phyloP scores from a whole-genome alignment of 345 rosid genomes.

The Noccaea bulbosa region DNA sequence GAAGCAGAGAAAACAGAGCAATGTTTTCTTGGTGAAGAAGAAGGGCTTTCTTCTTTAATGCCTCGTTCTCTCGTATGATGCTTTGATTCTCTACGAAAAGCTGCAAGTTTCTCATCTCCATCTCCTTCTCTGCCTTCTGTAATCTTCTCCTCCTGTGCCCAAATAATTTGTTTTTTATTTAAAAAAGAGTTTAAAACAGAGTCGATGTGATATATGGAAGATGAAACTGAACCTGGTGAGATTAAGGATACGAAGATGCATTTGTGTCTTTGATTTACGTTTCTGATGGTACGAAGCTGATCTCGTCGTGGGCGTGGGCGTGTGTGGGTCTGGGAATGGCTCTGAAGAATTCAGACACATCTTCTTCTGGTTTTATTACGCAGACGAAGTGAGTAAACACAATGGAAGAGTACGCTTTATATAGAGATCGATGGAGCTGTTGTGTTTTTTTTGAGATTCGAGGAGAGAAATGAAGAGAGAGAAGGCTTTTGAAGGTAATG shows the following conservation, averaged over 20 bases:
- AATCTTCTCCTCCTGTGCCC: slow-evolving; percentile 48
- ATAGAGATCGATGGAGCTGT: slow-evolving; percentile 8
- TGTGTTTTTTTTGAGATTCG: background rate
- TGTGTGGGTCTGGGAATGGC: slow-evolving; percentile 16
- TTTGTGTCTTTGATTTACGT: slow-evolving; percentile 23
- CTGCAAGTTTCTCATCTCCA: slow-evolving; percentile 62
- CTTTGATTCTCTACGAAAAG: slow-evolving; percentile 65
- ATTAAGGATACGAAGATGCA: slow-evolving; percentile 13
- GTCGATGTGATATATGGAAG: background rate
- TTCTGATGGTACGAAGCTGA: slow-evolving; percentile 23
- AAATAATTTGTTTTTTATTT: too few relatives aligned
- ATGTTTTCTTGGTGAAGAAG: slow-evolving; percentile 75
- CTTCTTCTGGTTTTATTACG: background rate
- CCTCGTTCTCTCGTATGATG: slow-evolving; percentile 68
- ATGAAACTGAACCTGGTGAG: slow-evolving; percentile 37
- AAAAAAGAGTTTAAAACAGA: too few relatives aligned
- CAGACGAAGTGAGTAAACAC: slow-evolving; percentile 24
- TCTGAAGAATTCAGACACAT: slow-evolving; percentile 32
- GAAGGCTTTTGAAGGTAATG: slow-evolving; percentile 56
- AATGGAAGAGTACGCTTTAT: slow-evolving; percentile 10
- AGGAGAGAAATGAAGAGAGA: slow-evolving; percentile 23
- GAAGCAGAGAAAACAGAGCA: slow-evolving; percentile 56
- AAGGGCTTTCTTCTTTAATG: slow-evolving; percentile 60
- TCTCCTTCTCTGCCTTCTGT: slow-evolving; percentile 41
- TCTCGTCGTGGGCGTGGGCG: background rate